Evolutionary conservation across 2,329 filamentous ascomycete genomes (phyloP).

Genomic region (Coniochaeta hoffmannii): DNA sequence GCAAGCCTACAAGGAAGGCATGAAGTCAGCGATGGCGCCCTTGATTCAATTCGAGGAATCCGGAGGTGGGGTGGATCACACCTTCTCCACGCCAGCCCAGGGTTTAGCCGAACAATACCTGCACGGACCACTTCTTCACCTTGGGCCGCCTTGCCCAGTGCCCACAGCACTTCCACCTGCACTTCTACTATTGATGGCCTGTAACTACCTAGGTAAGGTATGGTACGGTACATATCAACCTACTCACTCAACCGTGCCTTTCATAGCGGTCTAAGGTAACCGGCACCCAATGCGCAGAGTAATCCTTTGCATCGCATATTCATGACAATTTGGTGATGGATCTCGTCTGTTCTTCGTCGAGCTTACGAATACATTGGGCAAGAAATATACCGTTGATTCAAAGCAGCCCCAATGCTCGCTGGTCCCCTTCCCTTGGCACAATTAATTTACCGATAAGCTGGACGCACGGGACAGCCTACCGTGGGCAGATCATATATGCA

Average conservation of each 20-base stretch:
- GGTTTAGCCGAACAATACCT: background rate
- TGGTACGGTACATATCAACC: too few relatives aligned
- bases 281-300: too few relatives aligned
- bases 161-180: too few relatives aligned
- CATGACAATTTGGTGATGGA: too few relatives aligned
- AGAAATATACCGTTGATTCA: too few relatives aligned
- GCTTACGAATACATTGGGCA: too few relatives aligned
- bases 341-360: too few relatives aligned
- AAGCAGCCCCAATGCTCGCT: background rate
- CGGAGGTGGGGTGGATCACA: background rate
- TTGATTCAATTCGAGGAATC: slow-evolving; percentile 1
- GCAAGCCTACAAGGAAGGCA: background rate
- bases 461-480: background rate
- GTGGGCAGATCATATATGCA: slow-evolving; percentile 1
- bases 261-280: too few relatives aligned
- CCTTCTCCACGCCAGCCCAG: background rate
- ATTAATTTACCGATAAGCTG: background rate
- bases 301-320: too few relatives aligned
- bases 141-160: background rate
- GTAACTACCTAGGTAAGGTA: too few relatives aligned
- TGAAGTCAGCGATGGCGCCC: slow-evolving; percentile 1
- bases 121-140: background rate
- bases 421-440: background rate
- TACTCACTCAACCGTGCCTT: too few relatives aligned
- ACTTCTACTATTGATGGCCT: too few relatives aligned